Evolutionary conservation across 2,329 filamentous ascomycete genomes (phyloP), one percentile per base, ranked within the genome.

Genomic region (Fusarium haematococcum): DNA sequence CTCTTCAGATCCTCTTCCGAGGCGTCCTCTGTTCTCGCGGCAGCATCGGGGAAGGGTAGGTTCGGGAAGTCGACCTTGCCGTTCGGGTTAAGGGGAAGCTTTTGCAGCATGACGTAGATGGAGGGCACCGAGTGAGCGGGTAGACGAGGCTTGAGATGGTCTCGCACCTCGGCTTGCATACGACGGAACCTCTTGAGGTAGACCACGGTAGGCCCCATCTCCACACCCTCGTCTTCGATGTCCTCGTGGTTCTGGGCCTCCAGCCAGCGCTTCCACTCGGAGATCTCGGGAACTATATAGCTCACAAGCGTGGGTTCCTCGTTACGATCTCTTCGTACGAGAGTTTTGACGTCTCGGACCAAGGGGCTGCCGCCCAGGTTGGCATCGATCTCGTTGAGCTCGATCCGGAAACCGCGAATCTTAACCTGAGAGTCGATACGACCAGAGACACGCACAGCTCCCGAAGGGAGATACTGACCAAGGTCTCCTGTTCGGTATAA

Each of bases 341-440:
- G 85, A 0, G 95, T 98, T 74, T 94, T 91, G 82, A 93, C 94
- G 75, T 98, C 95, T 48, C 94, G 89, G 30, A 98, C 89, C 25
- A 97, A 84, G 1, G 90, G 91, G 83, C 94, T 90, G 54, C 91
- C 89, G 62, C 91, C 93, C 59, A 98, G 85, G 81, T 97, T 92
- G 41, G 89, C 93, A 82, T 98, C 95, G 76, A 98, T 98, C 76
- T 98, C 96, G 73, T 92, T 93, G 54, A 98, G 91, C 84, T 98
- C 96, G 77, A 98, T 97, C 71, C 95, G 90, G 88, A 98, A 98
- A 1, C 96, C 95, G 70, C 96, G 92, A 75, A 98, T 96, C 86
- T 98, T 98, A 85, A 98, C 94, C 81, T 98, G 95, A 75, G 93
- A 90, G 79, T 98, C 95, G 30, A 91, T 91, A 68, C 96, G 89